Evolutionary conservation across 2,329 filamentous ascomycete genomes (phyloP).

Genomic region (Fusarium haematococcum): DNA sequence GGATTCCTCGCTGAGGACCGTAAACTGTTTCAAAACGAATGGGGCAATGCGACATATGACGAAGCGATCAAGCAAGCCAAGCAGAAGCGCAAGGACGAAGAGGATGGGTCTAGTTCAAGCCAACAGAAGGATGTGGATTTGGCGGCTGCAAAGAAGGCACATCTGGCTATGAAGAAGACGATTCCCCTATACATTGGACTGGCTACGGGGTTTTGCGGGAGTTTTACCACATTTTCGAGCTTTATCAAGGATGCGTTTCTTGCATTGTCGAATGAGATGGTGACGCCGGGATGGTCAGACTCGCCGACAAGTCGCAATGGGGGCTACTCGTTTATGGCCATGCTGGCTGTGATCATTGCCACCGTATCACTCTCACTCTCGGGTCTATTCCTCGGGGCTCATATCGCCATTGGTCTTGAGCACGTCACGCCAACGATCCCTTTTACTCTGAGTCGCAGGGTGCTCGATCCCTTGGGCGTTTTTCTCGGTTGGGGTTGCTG

Average conservation of each 20-base stretch:
- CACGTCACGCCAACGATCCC: conserved; percentile 70
- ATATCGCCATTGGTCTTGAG: conserved; percentile 75
- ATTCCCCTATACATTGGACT: conserved; percentile 90
- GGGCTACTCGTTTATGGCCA: conserved; percentile 86
- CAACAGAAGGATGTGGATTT: conserved; percentile 48
- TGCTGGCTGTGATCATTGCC: conserved; percentile 78
- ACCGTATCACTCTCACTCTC: conserved; percentile 78
- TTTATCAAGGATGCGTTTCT: conserved; percentile 87
- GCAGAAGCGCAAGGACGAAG: conserved; percentile 52
- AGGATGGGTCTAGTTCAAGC: conserved; percentile 43
- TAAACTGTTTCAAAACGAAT: conserved; percentile 78
- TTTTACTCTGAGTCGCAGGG: conserved; percentile 64
- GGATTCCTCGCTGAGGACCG: conserved; percentile 87
- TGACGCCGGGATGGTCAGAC: conserved; percentile 50
- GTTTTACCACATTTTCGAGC: conserved; percentile 89
- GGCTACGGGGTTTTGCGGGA: conserved; percentile 88
- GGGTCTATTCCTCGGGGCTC: conserved; percentile 78
- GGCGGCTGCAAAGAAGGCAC: conserved; percentile 64
- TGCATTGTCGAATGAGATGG: conserved; percentile 79
- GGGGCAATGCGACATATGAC: conserved; percentile 61
- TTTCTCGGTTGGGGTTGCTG: conserved; percentile 79
- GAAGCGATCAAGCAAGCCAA: conserved; percentile 48
- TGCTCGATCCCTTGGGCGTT: conserved; percentile 73
- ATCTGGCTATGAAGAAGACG: conserved; percentile 79
- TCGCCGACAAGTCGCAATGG: conserved; percentile 66